Conservation (phyloP, 1,284 basidiomycete species). For the Microbotryum scabiosae region DNA sequence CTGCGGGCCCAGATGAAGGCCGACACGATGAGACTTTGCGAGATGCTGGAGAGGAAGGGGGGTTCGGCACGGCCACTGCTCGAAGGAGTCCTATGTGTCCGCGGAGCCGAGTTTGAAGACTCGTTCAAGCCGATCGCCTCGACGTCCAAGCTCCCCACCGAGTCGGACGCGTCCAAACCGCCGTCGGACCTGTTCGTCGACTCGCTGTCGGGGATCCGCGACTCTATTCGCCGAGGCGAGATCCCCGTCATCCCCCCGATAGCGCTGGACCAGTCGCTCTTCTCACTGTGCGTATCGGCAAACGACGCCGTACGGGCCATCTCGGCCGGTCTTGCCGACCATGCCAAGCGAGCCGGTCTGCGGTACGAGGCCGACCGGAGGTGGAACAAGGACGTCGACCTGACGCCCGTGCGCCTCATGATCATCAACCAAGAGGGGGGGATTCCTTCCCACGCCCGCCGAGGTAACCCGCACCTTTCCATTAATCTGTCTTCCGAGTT, state of each 20-base stretch:
- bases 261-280: constrained; percentile 81
- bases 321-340: constrained; percentile 67
- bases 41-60: constrained; percentile 71
- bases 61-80: constrained; percentile 79
- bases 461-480: constrained; percentile 86
- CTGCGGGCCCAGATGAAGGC: constrained; percentile 67
- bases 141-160: constrained; percentile 7
- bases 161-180: constrained; percentile 9
- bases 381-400: constrained; percentile 36
- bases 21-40: constrained; percentile 51
- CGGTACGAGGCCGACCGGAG: constrained; percentile 28
- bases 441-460: constrained; percentile 92
- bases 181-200: constrained; percentile 31
- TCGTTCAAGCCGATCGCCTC: constrained; percentile 25
- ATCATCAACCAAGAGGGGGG: constrained; percentile 97
- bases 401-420: constrained; percentile 77
- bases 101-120: constrained; percentile 59
- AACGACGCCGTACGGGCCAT: constrained; percentile 86
- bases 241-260: constrained; percentile 95
- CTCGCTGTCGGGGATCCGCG: constrained; percentile 53
- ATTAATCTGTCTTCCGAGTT: constrained; percentile 90
- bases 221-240: constrained; percentile 80
- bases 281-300: constrained; percentile 74
- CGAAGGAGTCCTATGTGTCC: constrained; percentile 69
- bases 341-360: constrained; percentile 26